A percentile compares a stretch with the other conserved stretches of the same genome.
Evolutionary conservation across 176 grass and related monocot genomes (phyloP).

Genomic region (Cenchrus fungigraminus): DNA sequence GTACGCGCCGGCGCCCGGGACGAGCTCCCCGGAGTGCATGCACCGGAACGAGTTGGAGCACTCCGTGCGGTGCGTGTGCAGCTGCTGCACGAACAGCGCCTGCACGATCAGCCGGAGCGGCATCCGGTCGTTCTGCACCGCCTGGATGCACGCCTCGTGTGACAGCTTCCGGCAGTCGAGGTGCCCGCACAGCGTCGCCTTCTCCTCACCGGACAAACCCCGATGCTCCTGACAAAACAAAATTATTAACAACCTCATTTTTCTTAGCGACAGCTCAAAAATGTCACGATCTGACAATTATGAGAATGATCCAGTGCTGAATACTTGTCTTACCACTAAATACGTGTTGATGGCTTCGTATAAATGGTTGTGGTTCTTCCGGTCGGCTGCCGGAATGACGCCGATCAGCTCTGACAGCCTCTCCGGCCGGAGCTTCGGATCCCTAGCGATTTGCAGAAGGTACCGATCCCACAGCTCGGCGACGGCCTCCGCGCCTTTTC

Average conservation of each 20-base stretch:
- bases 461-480: conserved; percentile 82
- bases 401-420: conserved; percentile 67
- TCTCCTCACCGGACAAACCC: conserved; percentile 59
- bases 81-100: conserved; percentile 91
- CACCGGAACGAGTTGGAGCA: conserved; percentile 88
- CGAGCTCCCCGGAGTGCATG: conserved; percentile 53
- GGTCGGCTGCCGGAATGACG: conserved; percentile 47
- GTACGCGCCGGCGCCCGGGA: conserved; percentile 47
- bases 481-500: conserved; percentile 43
- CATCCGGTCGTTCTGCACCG: conserved; percentile 93
- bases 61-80: conserved; percentile 83
- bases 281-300: not conserved
- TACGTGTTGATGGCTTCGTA: conserved; percentile 76
- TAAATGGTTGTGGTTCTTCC: conserved; percentile 79
- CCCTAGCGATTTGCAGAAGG: conserved; percentile 52
- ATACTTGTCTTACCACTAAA: conserved; percentile 57
- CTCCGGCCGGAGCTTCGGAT: conserved; percentile 50
- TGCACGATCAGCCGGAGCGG: conserved; percentile 90
- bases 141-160: conserved; percentile 75
- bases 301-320: not conserved
- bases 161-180: conserved; percentile 85
- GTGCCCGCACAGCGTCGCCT: conserved; percentile 58
- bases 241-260: not conserved
- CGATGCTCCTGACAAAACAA: conserved; percentile 57
- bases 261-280: not conserved